Evolutionary conservation across 129 eudicot genomes (phyloP), one percentile per base, ranked within the genome.

Genomic region (Escallonia rubra): DNA sequence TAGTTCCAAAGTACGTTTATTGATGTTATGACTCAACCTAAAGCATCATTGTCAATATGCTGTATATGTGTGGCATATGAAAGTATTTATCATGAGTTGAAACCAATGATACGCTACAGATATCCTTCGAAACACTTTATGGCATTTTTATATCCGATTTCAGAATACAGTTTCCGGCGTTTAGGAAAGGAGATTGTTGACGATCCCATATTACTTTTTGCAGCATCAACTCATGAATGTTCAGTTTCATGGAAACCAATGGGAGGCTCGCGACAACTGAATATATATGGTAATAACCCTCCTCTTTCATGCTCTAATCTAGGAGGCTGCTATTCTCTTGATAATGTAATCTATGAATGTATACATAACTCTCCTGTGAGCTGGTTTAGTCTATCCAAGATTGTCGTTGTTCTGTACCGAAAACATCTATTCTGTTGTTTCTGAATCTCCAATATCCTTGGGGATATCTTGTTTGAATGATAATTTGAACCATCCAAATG

Each of bases 181-280:
- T 23, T 23, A 23, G 34, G 1, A 23, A 23, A 23, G 34, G 34
- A 23, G 34, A 23, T 23, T 23, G 34, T 23, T 23, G 34, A 23
- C 34, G 34, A 23, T 23, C 34, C 34, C 34, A 23, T 23, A 56
- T 56, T 56, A 4, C 38, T 34, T 58, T 12, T 80, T 85, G 82
- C 90, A 85, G 90, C 76, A 67, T 68, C 88, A 71, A 43, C 66
- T 72, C 50, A 63, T 65, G 11, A 72, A 78, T 41, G 65, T 78
- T 59, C 66, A 75, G 62, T 43, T 23, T 14, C 49, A 46, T 65
- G 77, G 72, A 7, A 79, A 67, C 52, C 51, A 57, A 66, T 76
- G 85, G 80, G 89, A 76, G 44, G 76, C 47, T 16, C 65, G 41
- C 65, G 56, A 23, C 56, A 61, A 70, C 63, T 74, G 56, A 63